These are phyloP conservation scores for Fraxinus sp. DNA, from an alignment of 305 asterid species.

Conservation along the genomic window DNA sequence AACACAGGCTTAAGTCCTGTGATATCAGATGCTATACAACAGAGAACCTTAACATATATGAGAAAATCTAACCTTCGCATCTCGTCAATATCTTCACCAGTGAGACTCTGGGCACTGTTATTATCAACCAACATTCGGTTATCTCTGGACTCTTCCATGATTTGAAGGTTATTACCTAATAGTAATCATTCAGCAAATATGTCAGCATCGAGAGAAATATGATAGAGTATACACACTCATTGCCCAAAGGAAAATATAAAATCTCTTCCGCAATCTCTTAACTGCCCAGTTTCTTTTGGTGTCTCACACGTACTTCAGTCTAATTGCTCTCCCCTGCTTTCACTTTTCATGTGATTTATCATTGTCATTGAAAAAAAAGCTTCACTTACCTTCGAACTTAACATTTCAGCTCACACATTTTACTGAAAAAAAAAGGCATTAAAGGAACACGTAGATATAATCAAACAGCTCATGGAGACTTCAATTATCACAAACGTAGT, in stretches of 20 bases:
- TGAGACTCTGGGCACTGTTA: constrained; percentile 82
- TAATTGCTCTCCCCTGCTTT: neutral
- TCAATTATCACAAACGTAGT: neutral
- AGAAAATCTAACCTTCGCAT: constrained; percentile 59
- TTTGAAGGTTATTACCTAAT: constrained; percentile 47
- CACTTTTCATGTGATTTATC: neutral
- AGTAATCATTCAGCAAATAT: constrained; percentile 19
- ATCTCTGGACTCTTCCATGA: constrained; percentile 59
- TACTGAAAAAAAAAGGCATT: neutral
- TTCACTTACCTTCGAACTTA: neutral
- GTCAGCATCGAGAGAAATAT: constrained; percentile 20
- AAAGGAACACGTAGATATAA: neutral
- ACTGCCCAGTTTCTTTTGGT: neutral
- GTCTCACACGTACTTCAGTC: neutral
- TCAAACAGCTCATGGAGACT: neutral
- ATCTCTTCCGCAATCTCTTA: neutral
- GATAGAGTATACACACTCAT: neutral
- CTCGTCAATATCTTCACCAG: constrained; percentile 73
- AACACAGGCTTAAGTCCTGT: neutral
- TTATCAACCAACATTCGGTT: constrained; percentile 79
- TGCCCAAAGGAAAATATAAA: neutral
- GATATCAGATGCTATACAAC: neutral
- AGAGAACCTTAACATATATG: neutral
- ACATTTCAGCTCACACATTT: neutral
- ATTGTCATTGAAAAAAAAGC: neutral